Evolutionary conservation across 139 green algal genomes (phyloP).

Genomic region (Chlorella sp.): DNA sequence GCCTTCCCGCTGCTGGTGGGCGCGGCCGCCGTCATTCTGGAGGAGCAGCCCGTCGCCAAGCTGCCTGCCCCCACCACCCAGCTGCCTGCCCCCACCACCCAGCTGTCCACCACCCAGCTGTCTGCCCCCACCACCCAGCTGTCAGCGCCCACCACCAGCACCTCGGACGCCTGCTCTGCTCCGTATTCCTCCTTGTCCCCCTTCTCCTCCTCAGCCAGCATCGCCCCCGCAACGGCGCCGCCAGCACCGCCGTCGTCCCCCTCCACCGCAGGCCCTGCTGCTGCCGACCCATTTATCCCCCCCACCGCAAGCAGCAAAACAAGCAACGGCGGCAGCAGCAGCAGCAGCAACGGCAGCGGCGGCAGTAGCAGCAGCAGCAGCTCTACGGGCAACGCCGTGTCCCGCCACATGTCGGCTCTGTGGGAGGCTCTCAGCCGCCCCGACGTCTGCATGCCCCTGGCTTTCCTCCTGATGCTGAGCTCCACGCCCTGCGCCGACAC

Average conservation of each 20-base stretch:
- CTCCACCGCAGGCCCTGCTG: background rate
- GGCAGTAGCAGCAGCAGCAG: background rate
- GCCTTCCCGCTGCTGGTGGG: constrained; percentile 28
- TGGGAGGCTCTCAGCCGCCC: constrained; percentile 14
- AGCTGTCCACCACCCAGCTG: background rate
- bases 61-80: background rate
- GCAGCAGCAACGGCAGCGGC: background rate
- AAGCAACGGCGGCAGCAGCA: background rate
- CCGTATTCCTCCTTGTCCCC: no score
- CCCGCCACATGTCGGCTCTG: constrained; percentile 4
- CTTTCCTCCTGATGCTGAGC: constrained; percentile 21
- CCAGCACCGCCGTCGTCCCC: background rate
- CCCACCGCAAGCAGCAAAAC: background rate
- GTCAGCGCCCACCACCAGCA: background rate
- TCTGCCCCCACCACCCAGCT: background rate
- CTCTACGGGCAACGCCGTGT: background rate
- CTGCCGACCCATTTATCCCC: background rate
- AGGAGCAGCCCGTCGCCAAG: constrained; percentile 12
- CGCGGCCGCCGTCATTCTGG: constrained; percentile 14
- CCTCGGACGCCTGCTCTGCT: no score
- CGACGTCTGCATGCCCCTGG: constrained; percentile 12
- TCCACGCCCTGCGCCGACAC: constrained; percentile 18
- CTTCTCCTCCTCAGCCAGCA: background rate
- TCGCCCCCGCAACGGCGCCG: background rate
- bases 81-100: background rate